Base-by-base conservation (phyloP, 2,329 filamentous ascomycete genomes). In the Colletotrichum chrysophilum region DNA sequence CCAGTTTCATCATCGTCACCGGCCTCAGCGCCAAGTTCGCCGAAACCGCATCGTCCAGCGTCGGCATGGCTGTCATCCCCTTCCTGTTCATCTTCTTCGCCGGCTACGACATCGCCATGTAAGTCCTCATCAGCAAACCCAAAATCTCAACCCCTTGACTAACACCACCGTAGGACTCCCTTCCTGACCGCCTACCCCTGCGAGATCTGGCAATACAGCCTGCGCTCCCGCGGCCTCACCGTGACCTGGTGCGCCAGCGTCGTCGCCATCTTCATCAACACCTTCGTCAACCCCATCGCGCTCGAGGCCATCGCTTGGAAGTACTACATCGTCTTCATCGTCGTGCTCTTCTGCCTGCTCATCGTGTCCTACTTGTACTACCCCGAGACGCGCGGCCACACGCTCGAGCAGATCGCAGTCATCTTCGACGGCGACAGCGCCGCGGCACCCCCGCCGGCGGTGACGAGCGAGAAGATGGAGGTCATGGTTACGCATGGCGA, bases 321-420 rank as follows among this genome's bases (percentile, higher is more conserved):
- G 77, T 87, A 86, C 71, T 88, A 88, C 71, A 84, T 87, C 9
- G 85, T 88, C 13, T 87, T 85, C 78, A 84, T 86, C 26, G 84
- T 80, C 0, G 79, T 82, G 2, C 79, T 84, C n/a, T 73, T 71
- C 1, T 52, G 74, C 7, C 62, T 76, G 10, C 62, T 73, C 58
- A 16, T 74, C 28, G 66, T 62, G 3, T 61, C 68, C 55, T 76
- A 70, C 65, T 70, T 76, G 12, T 30, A 60, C 66, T 76, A 74
- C 56, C 70, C 71, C 24, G 74, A 76, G 60, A 76, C 74, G 6
- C 65, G 65, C 36, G 76, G 76, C 18, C 69, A 72, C 61, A 77
- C 68, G 10, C 55, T 77, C 7, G 76, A 77, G 69, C 65, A 76
- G 61, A 76, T 77, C 52, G 76, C 76, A 0, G 66, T 73, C 26